phyloP scores from a whole-genome alignment of 805 yeast species.

The Metschnikowia borealis region DNA sequence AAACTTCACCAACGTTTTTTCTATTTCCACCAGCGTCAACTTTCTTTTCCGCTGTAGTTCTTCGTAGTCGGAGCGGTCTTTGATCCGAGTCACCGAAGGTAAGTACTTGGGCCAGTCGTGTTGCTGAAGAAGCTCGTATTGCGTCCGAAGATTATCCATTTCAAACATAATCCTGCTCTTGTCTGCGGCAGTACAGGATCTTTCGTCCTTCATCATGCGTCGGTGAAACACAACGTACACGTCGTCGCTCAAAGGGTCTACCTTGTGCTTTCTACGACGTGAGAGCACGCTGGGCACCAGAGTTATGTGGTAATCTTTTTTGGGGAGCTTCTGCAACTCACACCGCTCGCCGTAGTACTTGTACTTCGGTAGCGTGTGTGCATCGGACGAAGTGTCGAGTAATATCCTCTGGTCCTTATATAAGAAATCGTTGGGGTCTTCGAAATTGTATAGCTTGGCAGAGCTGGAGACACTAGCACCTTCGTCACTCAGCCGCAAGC shows the following conservation, averaged over 20 bases:
- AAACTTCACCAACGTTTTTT: conserved; percentile 33
- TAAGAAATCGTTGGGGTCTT: conserved; percentile 26
- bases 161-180: conserved; percentile 50
- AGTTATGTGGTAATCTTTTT: neutral
- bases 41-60: conserved; percentile 52
- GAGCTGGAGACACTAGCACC: conserved; percentile 2
- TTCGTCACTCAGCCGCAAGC: conserved; percentile 29
- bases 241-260: conserved; percentile 45
- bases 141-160: conserved; percentile 50
- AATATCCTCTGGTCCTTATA: conserved; percentile 20
- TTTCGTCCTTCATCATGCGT: conserved; percentile 62
- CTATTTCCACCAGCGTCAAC: conserved; percentile 49
- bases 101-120: conserved; percentile 48
- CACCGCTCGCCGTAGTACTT: conserved; percentile 13
- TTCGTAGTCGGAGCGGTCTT: conserved; percentile 41
- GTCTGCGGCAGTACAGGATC: conserved; percentile 53
- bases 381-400: conserved; percentile 7
- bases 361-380: conserved; percentile 8
- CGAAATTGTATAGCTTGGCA: conserved; percentile 32
- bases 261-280: conserved; percentile 17
- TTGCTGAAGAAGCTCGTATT: conserved; percentile 35
- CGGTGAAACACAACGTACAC: conserved; percentile 47
- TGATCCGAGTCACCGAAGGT: conserved; percentile 46
- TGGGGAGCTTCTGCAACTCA: neutral
- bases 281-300: conserved; percentile 12